A percentile compares a stretch with the other conserved stretches of the same genome.
Evolutionary conservation across 2,329 filamentous ascomycete species (phyloP).

Genomic region (Apiospora rasikravindrae): DNA sequence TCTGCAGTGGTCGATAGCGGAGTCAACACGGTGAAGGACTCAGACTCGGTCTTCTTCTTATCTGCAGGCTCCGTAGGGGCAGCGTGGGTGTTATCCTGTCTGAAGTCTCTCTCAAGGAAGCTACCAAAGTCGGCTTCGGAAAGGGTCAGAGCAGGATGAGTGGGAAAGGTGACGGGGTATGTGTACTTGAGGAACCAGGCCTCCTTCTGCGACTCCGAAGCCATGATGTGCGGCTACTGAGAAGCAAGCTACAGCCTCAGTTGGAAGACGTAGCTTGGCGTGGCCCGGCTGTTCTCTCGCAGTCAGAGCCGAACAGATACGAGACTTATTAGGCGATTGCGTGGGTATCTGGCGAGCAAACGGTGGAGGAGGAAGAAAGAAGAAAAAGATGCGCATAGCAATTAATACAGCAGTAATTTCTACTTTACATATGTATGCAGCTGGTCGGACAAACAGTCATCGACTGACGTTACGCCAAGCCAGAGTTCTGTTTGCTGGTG

Average conservation of each 20-base stretch:
- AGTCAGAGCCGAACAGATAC: background rate
- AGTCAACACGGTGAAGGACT: background rate
- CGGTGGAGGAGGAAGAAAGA: background rate
- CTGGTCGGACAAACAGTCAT: background rate
- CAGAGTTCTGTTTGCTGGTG: background rate
- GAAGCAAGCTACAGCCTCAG: background rate
- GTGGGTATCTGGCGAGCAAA: background rate
- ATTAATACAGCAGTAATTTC: no score
- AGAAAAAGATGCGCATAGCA: background rate
- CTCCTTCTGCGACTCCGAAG: background rate
- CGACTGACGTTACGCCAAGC: background rate
- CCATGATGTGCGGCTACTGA: background rate
- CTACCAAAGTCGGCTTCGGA: background rate
- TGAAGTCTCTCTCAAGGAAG: background rate
- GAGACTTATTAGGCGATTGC: background rate
- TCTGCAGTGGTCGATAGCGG: slow-evolving; percentile 2
- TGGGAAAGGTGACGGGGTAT: background rate
- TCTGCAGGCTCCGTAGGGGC: background rate
- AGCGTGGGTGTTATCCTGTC: background rate
- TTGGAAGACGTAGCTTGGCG: background rate
- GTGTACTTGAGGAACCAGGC: slow-evolving; percentile 14
- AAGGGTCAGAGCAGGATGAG: background rate
- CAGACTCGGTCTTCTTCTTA: background rate
- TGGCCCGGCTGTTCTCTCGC: background rate
- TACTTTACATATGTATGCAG: background rate